These are phyloP conservation scores for Mycena sp. DNA, from an alignment of 1,284 basidiomycete genomes.

Conservation along the genomic window DNA sequence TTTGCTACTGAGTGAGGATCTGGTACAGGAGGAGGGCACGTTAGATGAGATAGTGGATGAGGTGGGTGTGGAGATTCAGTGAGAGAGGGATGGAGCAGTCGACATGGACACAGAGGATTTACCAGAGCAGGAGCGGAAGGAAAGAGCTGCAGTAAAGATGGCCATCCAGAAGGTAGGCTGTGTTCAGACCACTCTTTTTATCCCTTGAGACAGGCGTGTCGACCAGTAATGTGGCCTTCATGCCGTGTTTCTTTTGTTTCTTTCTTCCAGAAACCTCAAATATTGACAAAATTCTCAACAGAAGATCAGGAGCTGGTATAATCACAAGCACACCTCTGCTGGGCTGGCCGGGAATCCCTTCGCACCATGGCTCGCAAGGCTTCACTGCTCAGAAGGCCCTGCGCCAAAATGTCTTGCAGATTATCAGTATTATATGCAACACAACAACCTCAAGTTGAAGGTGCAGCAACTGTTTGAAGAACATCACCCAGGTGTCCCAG, in stretches of 20 bases:
- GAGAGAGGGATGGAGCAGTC: neutral
- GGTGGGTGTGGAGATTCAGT: neutral
- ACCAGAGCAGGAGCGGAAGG: neutral
- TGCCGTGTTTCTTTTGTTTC: too few species aligned
- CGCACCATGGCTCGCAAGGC: neutral
- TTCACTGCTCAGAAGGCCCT: neutral
- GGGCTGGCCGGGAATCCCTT: neutral
- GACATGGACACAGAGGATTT: neutral
- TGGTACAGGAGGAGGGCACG: neutral
- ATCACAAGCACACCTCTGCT: neutral
- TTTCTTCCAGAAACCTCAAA: too few species aligned
- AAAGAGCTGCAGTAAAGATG: neutral
- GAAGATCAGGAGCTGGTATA: neutral
- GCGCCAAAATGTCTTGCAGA: neutral
- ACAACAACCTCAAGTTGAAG: neutral
- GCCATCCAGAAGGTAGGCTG: too few species aligned
- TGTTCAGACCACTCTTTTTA: too few species aligned
- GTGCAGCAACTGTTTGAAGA: neutral
- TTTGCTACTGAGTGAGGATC: neutral
- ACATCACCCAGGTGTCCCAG: too few species aligned
- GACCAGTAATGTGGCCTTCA: too few species aligned
- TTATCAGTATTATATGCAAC: slow-evolving; percentile 7
- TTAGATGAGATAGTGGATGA: neutral
- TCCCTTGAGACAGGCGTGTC: too few species aligned
- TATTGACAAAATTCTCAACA: neutral